Conservation (phyloP, 1,284 basidiomycete species). For the Anthracocystis setariae region DNA sequence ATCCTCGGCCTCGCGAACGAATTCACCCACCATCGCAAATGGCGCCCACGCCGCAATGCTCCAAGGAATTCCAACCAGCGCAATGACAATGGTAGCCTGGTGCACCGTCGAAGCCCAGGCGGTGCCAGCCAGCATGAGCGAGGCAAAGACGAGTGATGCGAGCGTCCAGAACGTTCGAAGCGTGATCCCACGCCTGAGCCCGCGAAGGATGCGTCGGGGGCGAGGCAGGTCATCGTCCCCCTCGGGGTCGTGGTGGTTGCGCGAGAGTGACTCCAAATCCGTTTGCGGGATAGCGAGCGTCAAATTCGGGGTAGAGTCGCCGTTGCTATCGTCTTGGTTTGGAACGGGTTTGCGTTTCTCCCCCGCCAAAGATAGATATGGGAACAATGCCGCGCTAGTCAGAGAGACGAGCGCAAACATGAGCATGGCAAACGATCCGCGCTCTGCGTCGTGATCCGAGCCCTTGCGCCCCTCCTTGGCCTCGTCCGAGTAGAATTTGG, state of each 20-base stretch:
- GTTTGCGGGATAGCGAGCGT: conserved; percentile 3
- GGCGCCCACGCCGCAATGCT: conserved; percentile 65
- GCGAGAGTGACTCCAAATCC: conserved; percentile 10
- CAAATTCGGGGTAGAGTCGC: conserved; percentile 5
- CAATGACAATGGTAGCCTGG: conserved; percentile 55
- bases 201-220: conserved; percentile 17
- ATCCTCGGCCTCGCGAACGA: conserved; percentile 60
- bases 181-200: conserved; percentile 27
- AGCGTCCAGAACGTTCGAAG: conserved; percentile 63
- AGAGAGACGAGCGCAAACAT: conserved; percentile 61
- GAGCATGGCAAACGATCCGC: conserved; percentile 62
- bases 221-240: conserved; percentile 18
- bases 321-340: not conserved
- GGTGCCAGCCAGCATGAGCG: conserved; percentile 48
- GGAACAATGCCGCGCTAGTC: conserved; percentile 49
- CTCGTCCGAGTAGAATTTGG: not conserved
- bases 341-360: conserved; percentile 6
- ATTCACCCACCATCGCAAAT: conserved; percentile 64
- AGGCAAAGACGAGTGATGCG: conserved; percentile 41
- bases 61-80: conserved; percentile 63
- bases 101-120: conserved; percentile 39
- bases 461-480: not conserved
- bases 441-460: conserved; percentile 52
- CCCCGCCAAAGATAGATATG: conserved; percentile 53
- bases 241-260: conserved; percentile 7